A percentile compares a stretch with the other conserved stretches of the same genome.
phyloP scores from a whole-genome alignment of 1,139 yeast genomes.

The Yamadazyma dendronema region DNA sequence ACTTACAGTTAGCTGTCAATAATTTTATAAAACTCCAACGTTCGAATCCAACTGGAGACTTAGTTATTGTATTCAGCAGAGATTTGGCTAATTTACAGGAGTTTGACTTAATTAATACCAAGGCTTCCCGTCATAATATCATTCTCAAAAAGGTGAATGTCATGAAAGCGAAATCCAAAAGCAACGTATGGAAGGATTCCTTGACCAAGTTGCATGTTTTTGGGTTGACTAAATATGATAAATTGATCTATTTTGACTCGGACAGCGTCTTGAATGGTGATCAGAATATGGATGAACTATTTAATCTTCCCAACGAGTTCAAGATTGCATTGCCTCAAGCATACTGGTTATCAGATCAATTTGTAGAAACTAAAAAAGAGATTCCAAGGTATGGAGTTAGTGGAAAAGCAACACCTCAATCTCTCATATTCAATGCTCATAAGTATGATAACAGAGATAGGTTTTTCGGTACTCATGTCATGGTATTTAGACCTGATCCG shows the following conservation, averaged over 20 bases:
- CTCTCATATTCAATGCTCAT: constrained; percentile 26
- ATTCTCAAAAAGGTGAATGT: constrained; percentile 5
- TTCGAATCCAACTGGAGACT: constrained; percentile 22
- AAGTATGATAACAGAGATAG: constrained; percentile 28
- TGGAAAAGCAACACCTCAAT: constrained; percentile 14
- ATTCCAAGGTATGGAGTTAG: constrained; percentile 2
- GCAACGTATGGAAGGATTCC: constrained; percentile 44
- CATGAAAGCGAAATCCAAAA: not conserved
- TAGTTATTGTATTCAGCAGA: constrained; percentile 27
- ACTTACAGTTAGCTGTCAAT: constrained; percentile 32
- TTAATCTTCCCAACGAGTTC: constrained; percentile 26
- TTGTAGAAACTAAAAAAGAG: constrained; percentile 12
- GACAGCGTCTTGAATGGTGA: constrained; percentile 35
- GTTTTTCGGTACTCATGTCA: constrained; percentile 43
- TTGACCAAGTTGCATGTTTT: constrained; percentile 57
- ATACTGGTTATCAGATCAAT: constrained; percentile 30
- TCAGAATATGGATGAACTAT: constrained; percentile 32
- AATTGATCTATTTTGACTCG: constrained; percentile 41
- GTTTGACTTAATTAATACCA: not conserved
- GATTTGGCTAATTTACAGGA: constrained; percentile 11
- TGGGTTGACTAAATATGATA: constrained; percentile 40
- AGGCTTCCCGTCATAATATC: constrained; percentile 3
- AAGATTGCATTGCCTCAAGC: constrained; percentile 38
- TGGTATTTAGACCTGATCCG: constrained; percentile 43
- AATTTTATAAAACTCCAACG: constrained; percentile 26